Base-by-base conservation (phyloP, 176 grass and related monocot genomes). In the Oryza coarctata region DNA sequence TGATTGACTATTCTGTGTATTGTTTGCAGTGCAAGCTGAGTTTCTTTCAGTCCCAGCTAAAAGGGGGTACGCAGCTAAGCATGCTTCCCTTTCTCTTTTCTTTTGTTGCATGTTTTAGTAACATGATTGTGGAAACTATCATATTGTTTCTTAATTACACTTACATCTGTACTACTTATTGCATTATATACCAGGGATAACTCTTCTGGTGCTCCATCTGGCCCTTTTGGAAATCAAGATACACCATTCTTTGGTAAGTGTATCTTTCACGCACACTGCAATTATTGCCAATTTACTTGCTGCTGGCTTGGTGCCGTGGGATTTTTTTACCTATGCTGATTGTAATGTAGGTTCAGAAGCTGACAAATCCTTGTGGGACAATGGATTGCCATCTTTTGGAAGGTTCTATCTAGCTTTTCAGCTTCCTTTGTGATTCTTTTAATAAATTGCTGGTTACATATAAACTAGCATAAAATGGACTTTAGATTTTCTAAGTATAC, bases 21-120 rank as follows among this genome's bases (percentile, higher is more conserved):
- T 87, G 68, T 70, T 78, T 93, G 63, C 77, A 99, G 96, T 99
- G 45, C 79, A 94, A 85, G 94, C 89, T 57, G 84, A 97, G 75
- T 67, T 84, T 86, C 91, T 97, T 20, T 78, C 94, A 69, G 87
- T 90, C 71, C 89, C 91, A 52, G 71, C 65, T 74, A 94, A 86
- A 58, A 97, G 84, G 65, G 90, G 94, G 94, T 97, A 94, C 62
- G 79, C 68, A 65, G 67, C 61, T 65, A 63, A 70, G 17, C 73
- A 71, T 85, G 60, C 65, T 86, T 83, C 44, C 49, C 75, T 63
- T 49, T 86, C 64, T 71, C 60, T 35, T 69, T 63, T 62, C 26
- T 28, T 73, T 78, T 74, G 33, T 33, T 41, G 22, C 9, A 65
- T 85, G 27, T 40, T 74, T 13, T 61, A 36, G 32, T 71, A 69